phyloP scores from a whole-genome alignment of 371 early-diverging fungal genomes.

The Vairimorpha ceranae region DNA sequence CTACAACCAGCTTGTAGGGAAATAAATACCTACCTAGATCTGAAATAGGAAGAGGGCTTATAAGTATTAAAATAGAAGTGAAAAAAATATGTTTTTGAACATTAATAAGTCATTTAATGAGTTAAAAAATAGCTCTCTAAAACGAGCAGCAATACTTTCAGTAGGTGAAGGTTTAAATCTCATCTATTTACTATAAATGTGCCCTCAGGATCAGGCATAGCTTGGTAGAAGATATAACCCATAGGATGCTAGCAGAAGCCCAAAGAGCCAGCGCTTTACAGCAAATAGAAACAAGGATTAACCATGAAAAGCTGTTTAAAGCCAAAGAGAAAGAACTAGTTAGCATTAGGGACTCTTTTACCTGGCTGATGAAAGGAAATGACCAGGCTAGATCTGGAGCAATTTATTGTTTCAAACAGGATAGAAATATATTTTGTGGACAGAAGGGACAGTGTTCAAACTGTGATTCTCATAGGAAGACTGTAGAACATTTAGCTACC shows the following conservation, averaged over 20 bases:
- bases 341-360: background rate
- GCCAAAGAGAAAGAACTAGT: background rate
- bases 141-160: background rate
- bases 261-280: background rate
- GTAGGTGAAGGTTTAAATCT: background rate
- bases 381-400: constrained; percentile 7
- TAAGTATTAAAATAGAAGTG: background rate
- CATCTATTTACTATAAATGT: background rate
- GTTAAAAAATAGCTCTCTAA: constrained; percentile 1
- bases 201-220: background rate
- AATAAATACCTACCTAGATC: background rate
- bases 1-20: constrained; percentile 7
- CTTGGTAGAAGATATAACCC: background rate
- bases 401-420: background rate
- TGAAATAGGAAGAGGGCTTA: constrained; percentile 6
- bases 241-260: background rate
- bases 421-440: background rate
- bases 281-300: background rate
- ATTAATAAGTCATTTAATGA: background rate
- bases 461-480: background rate
- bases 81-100: background rate
- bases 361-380: background rate
- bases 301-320: background rate
- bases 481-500: constrained; percentile 5
- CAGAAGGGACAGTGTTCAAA: background rate